phyloP scores from a whole-genome alignment of 352 stramenopile species.

The Phytophthora fragariae region DNA sequence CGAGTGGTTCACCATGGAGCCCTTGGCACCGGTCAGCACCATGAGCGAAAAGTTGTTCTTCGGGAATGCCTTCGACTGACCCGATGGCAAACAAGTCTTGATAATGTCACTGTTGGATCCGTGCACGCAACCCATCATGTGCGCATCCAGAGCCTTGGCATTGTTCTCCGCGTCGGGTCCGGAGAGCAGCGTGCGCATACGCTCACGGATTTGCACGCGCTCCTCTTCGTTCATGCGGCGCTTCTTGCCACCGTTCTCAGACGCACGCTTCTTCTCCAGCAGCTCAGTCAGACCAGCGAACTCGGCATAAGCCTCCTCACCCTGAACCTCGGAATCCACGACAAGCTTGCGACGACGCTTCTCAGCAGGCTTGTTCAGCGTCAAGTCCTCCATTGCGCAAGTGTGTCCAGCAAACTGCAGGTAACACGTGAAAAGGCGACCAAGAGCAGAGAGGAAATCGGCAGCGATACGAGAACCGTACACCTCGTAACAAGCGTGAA shows the following conservation, averaged over 20 bases:
- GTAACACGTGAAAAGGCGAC: slow-evolving; percentile 97
- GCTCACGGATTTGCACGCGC: slow-evolving; percentile 70
- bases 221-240: slow-evolving; percentile 89
- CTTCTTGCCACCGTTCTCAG: slow-evolving; percentile 65
- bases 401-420: slow-evolving; percentile 99
- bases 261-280: slow-evolving; percentile 63
- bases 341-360: slow-evolving; percentile 92
- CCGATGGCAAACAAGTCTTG: slow-evolving; percentile 98
- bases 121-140: slow-evolving; percentile 92
- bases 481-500: slow-evolving; percentile 97
- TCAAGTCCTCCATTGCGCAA: slow-evolving; percentile 99
- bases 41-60: slow-evolving; percentile 99
- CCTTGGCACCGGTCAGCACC: slow-evolving; percentile 99
- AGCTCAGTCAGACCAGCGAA: slow-evolving; percentile 83
- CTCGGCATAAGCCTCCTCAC: slow-evolving; percentile 88
- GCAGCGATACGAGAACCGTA: slow-evolving; percentile 87
- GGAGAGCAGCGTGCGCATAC: slow-evolving; percentile 80
- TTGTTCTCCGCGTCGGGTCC: slow-evolving; percentile 78
- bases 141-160: slow-evolving; percentile 81
- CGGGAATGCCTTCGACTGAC: slow-evolving; percentile 98
- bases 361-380: slow-evolving; percentile 95
- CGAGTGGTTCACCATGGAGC: slow-evolving; percentile 99
- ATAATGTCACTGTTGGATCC: slow-evolving; percentile 98
- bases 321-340: slow-evolving; percentile 75
- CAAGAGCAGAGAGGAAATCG: slow-evolving; percentile 83